These are phyloP conservation scores for Alternaria gansuensis DNA, from an alignment of 2,329 filamentous ascomycete species.

Conservation along the genomic window DNA sequence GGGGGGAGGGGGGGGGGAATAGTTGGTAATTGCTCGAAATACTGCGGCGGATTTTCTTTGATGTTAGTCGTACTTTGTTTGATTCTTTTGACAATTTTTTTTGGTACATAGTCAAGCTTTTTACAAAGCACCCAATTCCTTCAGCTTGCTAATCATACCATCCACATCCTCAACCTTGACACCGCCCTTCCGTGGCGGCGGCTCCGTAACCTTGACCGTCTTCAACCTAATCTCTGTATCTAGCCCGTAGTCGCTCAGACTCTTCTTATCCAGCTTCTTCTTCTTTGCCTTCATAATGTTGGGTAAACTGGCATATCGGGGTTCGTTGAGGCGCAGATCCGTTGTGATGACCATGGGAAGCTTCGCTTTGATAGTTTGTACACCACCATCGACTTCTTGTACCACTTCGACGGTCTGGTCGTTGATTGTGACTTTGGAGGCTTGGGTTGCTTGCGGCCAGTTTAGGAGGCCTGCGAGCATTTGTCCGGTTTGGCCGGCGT, in stretches of 20 bases:
- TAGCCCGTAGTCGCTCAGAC: constrained; percentile 76
- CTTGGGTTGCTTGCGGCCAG: constrained; percentile 96
- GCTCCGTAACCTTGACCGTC: constrained; percentile 90
- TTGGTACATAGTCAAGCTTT: not conserved
- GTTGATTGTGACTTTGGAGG: constrained; percentile 80
- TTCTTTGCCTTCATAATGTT: constrained; percentile 99
- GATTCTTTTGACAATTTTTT: not conserved
- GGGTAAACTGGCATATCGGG: constrained; percentile 90
- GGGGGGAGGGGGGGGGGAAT: too few relatives aligned
- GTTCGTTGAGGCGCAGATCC: constrained; percentile 92
- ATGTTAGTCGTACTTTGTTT: not conserved
- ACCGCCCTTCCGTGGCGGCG: constrained; percentile 85
- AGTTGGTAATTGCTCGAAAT: not conserved
- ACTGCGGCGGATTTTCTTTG: not conserved
- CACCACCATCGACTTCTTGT: constrained; percentile 93
- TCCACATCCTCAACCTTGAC: constrained; percentile 98
- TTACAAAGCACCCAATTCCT: constrained; percentile 92
- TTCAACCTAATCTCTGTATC: constrained; percentile 80
- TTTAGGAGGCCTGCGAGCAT: constrained; percentile 93
- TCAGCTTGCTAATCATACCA: constrained; percentile 90
- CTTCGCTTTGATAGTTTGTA: constrained; percentile 85
- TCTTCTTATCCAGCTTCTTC: constrained; percentile 97
- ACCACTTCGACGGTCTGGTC: constrained; percentile 78
- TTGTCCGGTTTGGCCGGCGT: constrained; percentile 93
- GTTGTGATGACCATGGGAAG: constrained; percentile 95